Conservation (phyloP, 2,329 filamentous ascomycete genomes). For the Graphilbum sp. region DNA sequence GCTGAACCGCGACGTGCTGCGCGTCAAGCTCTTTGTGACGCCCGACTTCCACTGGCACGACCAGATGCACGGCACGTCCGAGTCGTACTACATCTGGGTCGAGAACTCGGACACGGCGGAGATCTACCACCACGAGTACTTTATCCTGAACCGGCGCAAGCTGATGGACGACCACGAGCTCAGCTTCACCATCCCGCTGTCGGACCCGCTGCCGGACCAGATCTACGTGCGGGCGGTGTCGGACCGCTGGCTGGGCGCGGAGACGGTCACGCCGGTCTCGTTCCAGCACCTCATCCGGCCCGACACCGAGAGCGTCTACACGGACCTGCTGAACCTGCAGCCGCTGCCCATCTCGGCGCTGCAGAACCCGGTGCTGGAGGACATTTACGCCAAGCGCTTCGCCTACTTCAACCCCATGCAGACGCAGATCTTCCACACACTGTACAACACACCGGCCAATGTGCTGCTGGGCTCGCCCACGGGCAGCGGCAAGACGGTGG, state of each 20-base stretch:
- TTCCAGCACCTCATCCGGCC: constrained; percentile 96
- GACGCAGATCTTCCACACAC: constrained; percentile 91
- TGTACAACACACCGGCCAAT: constrained; percentile 85
- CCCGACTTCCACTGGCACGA: constrained; percentile 95
- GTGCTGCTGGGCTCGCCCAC: constrained; percentile 91
- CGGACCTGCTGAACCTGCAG: constrained; percentile 80
- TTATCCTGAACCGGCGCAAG: constrained; percentile 80
- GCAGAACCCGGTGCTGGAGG: constrained; percentile 74
- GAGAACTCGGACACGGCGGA: constrained; percentile 96
- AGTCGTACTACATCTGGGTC: constrained; percentile 98
- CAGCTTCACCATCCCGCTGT: constrained; percentile 90
- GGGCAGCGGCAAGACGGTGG: constrained; percentile 93
- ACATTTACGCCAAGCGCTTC: constrained; percentile 77
- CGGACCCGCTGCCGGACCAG: constrained; percentile 83
- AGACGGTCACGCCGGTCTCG: constrained; percentile 87
- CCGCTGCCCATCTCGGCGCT: constrained; percentile 75
- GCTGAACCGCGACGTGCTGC: constrained; percentile 80
- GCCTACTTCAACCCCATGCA: constrained; percentile 99
- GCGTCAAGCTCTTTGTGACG: constrained; percentile 73
- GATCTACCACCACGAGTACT: constrained; percentile 95
- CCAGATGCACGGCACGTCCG: constrained; percentile 78
- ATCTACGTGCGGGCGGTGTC: constrained; percentile 93
- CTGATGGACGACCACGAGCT: constrained; percentile 93
- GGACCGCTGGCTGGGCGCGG: constrained; percentile 89
- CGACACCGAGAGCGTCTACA: constrained; percentile 95